Conservation (phyloP, 495 filamentous ascomycete genomes). For the Neurospora cerealis region DNA sequence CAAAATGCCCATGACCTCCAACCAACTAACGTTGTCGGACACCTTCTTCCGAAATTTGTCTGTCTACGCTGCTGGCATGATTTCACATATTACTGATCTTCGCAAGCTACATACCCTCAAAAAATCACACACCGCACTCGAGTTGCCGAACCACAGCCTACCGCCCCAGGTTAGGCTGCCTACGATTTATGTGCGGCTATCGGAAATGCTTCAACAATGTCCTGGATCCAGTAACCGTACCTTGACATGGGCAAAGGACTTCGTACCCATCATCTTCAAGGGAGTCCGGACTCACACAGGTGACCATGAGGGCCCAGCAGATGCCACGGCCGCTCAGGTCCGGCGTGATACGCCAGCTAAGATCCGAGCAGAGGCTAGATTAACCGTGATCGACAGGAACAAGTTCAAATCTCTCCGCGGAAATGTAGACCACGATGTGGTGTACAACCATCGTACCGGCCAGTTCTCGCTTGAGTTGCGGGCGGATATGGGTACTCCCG, state of each 20-base stretch:
- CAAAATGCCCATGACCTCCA: conserved; percentile 28
- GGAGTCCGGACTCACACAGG: conserved; percentile 25
- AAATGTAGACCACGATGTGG: conserved; percentile 47
- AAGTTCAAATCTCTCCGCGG: conserved; percentile 39
- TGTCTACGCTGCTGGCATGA: conserved; percentile 27
- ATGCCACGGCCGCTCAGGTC: conserved; percentile 1
- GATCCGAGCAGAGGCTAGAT: conserved; percentile 20
- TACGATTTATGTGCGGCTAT: conserved; percentile 31
- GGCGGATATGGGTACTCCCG: conserved; percentile 44
- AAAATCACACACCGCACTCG: conserved; percentile 17
- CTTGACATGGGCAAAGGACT: conserved; percentile 42
- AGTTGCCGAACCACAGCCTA: conserved; percentile 15
- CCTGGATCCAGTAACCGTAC: conserved; percentile 1
- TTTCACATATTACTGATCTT: conserved; percentile 35
- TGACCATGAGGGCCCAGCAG: conserved; percentile 10
- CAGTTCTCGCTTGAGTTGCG: conserved; percentile 50
- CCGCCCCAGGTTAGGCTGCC: conserved; percentile 31
- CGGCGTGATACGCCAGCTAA: conserved; percentile 4
- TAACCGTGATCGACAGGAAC: conserved; percentile 21
- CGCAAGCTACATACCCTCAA: conserved; percentile 31
- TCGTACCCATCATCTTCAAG: conserved; percentile 43
- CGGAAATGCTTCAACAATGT: conserved; percentile 25
- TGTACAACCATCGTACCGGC: conserved; percentile 45
- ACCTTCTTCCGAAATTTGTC: conserved; percentile 31
- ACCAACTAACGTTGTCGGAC: conserved; percentile 22